Conservation (phyloP, 148 eudicot genomes). For the Rhododendron mucronatum region DNA sequence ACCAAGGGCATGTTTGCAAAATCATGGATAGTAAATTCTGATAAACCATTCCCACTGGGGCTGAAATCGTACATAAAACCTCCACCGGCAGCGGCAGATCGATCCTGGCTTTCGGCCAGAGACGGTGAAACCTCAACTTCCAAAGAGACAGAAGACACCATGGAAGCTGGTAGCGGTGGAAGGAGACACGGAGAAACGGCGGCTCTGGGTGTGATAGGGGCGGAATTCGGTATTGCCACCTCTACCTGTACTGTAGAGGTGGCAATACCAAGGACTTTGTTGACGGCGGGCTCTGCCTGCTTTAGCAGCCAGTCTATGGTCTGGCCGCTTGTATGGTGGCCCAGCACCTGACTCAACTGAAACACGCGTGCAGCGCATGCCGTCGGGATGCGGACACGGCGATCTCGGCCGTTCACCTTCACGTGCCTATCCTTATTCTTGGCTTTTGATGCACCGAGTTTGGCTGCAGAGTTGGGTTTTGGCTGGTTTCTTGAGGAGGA, state of each 20-base stretch:
- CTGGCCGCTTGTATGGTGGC: background rate
- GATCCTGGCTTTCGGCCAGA: background rate
- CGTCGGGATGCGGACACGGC: background rate
- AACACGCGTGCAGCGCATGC: background rate
- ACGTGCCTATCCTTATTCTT: background rate
- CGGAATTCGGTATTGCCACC: background rate
- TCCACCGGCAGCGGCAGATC: background rate
- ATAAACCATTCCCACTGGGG: background rate
- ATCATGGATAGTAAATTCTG: background rate
- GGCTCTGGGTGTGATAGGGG: background rate
- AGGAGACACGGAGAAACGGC: background rate
- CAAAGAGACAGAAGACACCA: background rate
- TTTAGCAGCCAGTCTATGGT: background rate
- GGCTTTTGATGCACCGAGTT: background rate
- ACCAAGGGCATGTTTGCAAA: background rate
- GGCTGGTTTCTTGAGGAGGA: background rate
- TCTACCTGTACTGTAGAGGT: background rate
- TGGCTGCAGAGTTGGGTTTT: background rate
- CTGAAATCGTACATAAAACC: background rate
- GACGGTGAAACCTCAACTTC: background rate
- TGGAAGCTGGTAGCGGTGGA: background rate
- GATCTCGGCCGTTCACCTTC: background rate
- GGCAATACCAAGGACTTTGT: background rate
- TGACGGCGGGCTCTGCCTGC: background rate
- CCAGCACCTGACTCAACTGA: background rate